phyloP scores from a whole-genome alignment of 2,329 filamentous ascomycete genomes.

The Didymosphaeria variabile region DNA sequence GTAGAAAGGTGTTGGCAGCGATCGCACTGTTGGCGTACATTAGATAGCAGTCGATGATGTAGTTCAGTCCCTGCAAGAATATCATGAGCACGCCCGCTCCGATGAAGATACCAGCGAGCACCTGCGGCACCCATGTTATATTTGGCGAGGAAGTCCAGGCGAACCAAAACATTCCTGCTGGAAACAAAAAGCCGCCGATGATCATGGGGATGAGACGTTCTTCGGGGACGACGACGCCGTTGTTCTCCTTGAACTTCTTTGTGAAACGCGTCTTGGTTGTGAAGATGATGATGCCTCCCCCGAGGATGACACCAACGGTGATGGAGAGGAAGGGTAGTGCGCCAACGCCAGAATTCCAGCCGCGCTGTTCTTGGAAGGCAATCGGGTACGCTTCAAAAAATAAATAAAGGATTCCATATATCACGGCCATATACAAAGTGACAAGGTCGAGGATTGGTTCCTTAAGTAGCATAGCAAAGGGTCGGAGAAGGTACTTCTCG shows the following conservation, averaged over 20 bases:
- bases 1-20: slow-evolving; percentile 33
- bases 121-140: slow-evolving; percentile 54
- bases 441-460: slow-evolving; percentile 34
- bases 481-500: slow-evolving; percentile 52
- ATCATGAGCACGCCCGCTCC: slow-evolving; percentile 57
- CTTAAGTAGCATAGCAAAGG: slow-evolving; percentile 30
- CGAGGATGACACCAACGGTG: slow-evolving; percentile 27
- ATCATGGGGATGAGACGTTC: slow-evolving; percentile 60
- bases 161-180: slow-evolving; percentile 62
- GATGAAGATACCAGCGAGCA: slow-evolving; percentile 53
- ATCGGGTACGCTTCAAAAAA: slow-evolving; percentile 60
- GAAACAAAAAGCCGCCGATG: slow-evolving; percentile 61
- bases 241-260: slow-evolving; percentile 34
- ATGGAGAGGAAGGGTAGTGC: slow-evolving; percentile 46
- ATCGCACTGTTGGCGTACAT: slow-evolving; percentile 44
- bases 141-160: slow-evolving; percentile 60
- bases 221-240: slow-evolving; percentile 53
- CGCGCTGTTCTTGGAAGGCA: slow-evolving; percentile 46
- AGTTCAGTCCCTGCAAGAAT: slow-evolving; percentile 56
- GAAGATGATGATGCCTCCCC: slow-evolving; percentile 37
- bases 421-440: slow-evolving; percentile 43
- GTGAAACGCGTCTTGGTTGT: slow-evolving; percentile 49
- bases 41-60: slow-evolving; percentile 57
- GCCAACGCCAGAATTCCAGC: slow-evolving; percentile 49
- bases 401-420: slow-evolving; percentile 58